Conservation (phyloP, 1,284 basidiomycete species). For the Rhodotorula sp. region DNA sequence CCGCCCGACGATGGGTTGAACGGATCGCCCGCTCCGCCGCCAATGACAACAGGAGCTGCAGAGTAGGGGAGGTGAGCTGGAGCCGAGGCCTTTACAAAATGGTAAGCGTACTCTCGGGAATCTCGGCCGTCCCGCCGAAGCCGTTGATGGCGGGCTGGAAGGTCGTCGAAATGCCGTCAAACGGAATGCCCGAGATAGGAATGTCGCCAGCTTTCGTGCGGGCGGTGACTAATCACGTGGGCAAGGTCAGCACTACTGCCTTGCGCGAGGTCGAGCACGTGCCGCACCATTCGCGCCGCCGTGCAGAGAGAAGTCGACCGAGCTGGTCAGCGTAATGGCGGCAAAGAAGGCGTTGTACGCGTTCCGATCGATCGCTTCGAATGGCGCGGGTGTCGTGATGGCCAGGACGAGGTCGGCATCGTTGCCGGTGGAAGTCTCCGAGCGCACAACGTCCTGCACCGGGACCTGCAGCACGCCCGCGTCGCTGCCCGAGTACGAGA, state of each 20-base stretch:
- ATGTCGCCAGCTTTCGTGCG: constrained; percentile 68
- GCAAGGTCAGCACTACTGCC: too few species aligned
- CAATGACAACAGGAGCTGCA: constrained; percentile 36
- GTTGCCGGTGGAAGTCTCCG: constrained; percentile 30
- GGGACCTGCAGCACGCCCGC: constrained; percentile 27
- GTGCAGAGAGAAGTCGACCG: constrained; percentile 23
- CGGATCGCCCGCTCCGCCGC: constrained; percentile 20
- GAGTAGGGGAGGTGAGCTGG: neutral
- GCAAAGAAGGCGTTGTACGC: constrained; percentile 30
- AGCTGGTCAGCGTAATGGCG: constrained; percentile 18
- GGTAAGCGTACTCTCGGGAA: constrained; percentile 23
- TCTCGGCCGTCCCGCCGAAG: constrained; percentile 44
- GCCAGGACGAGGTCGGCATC: constrained; percentile 27
- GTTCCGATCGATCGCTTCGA: constrained; percentile 17
- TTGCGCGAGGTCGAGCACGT: neutral
- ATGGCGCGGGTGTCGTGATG: constrained; percentile 12
- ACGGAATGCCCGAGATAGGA: constrained; percentile 65
- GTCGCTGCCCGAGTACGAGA: constrained; percentile 21
- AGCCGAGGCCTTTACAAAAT: neutral
- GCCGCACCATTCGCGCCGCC: constrained; percentile 31
- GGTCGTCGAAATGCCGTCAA: constrained; percentile 47
- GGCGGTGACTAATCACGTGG: constrained; percentile 57
- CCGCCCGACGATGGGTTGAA: constrained; percentile 20
- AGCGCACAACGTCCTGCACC: constrained; percentile 20
- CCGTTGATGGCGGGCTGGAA: constrained; percentile 30